phyloP scores from a whole-genome alignment of 768 basidiomycete species.

The Rhizopogon sp. region DNA sequence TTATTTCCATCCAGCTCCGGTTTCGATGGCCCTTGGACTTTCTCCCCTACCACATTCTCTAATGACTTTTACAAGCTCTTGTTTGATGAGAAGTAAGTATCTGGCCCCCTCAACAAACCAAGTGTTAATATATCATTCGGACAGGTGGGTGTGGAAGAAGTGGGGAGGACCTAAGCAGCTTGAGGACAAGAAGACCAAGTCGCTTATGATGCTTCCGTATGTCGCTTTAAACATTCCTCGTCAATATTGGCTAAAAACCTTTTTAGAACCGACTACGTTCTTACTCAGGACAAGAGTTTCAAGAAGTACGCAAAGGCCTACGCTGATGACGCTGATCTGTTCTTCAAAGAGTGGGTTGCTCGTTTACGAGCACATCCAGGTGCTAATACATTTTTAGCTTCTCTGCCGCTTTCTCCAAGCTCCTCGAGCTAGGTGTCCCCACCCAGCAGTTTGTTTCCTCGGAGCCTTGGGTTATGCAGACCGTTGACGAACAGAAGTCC shows the following conservation, averaged over 20 bases:
- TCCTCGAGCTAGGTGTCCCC: conserved; percentile 95
- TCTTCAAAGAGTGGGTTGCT: conserved; percentile 85
- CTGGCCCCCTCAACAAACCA: neutral
- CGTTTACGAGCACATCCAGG: neutral
- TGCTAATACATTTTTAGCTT: conserved; percentile 51
- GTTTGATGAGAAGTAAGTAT: conserved; percentile 70
- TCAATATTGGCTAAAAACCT: neutral
- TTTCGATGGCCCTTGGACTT: conserved; percentile 92
- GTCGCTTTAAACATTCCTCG: conserved; percentile 22
- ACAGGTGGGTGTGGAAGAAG: conserved; percentile 87
- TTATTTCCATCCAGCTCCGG: conserved; percentile 43
- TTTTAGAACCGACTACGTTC: conserved; percentile 76
- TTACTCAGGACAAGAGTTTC: conserved; percentile 89
- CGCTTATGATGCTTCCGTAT: conserved; percentile 95
- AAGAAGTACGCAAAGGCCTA: conserved; percentile 85
- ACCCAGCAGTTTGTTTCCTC: conserved; percentile 63
- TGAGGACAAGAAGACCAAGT: conserved; percentile 84
- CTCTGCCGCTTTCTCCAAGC: conserved; percentile 65
- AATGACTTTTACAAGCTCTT: conserved; percentile 87
- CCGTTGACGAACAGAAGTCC: conserved; percentile 7
- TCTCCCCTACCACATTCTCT: conserved; percentile 83
- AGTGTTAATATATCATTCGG: neutral
- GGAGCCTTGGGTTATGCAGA: conserved; percentile 68
- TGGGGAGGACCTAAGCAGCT: conserved; percentile 94
- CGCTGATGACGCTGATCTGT: conserved; percentile 77